Conservation (phyloP, 352 stramenopile species). For the Saprolegnia parasitica region DNA sequence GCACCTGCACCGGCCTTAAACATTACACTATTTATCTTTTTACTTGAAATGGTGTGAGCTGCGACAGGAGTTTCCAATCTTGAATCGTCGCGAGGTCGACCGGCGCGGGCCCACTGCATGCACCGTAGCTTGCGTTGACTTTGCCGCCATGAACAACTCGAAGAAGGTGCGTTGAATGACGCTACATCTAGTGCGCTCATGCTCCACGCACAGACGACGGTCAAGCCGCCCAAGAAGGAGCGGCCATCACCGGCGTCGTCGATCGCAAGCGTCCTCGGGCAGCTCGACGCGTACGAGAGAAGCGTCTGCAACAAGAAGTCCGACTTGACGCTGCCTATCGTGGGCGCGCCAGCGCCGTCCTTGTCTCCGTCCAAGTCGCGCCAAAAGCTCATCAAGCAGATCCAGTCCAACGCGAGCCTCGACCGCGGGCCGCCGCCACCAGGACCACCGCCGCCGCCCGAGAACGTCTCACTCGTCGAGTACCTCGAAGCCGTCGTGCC, state of each 20-base stretch:
- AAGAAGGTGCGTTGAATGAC: constrained; percentile 14
- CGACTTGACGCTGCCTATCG: constrained; percentile 8
- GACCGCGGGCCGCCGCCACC: neutral
- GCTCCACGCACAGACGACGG: neutral
- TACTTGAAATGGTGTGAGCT: neutral
- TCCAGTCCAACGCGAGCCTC: constrained; percentile 3
- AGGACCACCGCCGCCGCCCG: neutral
- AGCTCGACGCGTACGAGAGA: constrained; percentile 22
- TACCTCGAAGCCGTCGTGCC: constrained; percentile 16
- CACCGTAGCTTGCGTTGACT: neutral
- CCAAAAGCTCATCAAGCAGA: constrained; percentile 25
- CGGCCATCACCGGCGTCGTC: neutral
- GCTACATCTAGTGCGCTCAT: neutral
- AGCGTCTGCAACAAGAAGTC: constrained; percentile 4
- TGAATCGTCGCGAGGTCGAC: neutral
- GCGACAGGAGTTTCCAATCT: neutral
- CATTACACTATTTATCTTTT: no score
- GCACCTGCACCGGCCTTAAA: no score
- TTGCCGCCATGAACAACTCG: neutral
- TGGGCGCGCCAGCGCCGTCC: neutral
- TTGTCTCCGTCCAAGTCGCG: constrained; percentile 23
- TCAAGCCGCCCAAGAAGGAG: neutral
- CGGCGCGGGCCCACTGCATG: neutral
- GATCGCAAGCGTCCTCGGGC: constrained; percentile 18
- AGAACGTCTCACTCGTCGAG: constrained; percentile 1